phyloP scores from a whole-genome alignment of 805 yeast genomes.

The Barnettozyma californica region DNA sequence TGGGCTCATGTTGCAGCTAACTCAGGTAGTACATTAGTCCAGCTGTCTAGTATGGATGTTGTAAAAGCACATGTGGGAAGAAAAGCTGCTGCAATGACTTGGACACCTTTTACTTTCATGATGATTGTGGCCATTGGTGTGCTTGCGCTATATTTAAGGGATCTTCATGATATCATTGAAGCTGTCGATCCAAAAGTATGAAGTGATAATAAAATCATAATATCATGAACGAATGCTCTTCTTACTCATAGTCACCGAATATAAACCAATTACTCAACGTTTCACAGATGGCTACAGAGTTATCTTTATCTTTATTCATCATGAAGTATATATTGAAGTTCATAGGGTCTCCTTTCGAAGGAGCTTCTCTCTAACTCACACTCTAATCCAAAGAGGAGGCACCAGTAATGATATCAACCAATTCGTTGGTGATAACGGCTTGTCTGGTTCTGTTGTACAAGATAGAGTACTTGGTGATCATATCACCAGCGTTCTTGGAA shows the following conservation, averaged over 20 bases:
- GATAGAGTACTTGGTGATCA: constrained; percentile 94
- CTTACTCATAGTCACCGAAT: no score
- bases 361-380: constrained; percentile 2
- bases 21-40: constrained; percentile 39
- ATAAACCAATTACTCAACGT: neutral
- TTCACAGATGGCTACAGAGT: neutral
- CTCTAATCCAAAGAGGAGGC: constrained; percentile 92
- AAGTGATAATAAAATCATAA: no score
- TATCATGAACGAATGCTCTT: no score
- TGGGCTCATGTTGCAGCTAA: constrained; percentile 53
- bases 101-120: constrained; percentile 53
- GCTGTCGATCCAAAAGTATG: constrained; percentile 19
- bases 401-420: constrained; percentile 99
- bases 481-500: constrained; percentile 98
- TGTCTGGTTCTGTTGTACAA: constrained; percentile 99
- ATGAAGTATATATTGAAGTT: constrained; percentile 6
- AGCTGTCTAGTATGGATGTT: constrained; percentile 45
- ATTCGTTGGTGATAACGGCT: constrained; percentile 98
- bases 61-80: constrained; percentile 40
- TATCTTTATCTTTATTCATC: constrained; percentile 2
- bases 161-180: constrained; percentile 23
- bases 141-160: constrained; percentile 31
- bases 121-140: constrained; percentile 35
- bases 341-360: constrained; percentile 9
- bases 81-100: constrained; percentile 52